phyloP scores from a whole-genome alignment of 495 filamentous ascomycete species.

The Podospora appendiculata region DNA sequence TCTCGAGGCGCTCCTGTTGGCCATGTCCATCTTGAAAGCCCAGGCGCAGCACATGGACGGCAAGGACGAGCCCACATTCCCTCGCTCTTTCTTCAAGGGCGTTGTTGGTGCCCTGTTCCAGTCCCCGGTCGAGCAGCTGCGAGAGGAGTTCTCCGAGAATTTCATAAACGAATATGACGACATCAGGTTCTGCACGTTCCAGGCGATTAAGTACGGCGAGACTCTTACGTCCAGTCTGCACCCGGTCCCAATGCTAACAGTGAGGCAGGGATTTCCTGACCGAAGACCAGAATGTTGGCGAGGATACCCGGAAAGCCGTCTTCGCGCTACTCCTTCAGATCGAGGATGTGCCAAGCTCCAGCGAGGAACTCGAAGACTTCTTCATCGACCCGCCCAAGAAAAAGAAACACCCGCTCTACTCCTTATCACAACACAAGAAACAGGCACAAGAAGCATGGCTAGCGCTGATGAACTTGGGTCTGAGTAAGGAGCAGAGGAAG shows the following conservation, averaged over 20 bases:
- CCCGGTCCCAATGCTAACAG: constrained; percentile 5
- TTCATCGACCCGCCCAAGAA: constrained; percentile 47
- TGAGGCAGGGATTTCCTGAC: constrained; percentile 28
- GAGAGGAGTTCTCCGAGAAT: constrained; percentile 64
- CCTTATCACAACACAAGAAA: constrained; percentile 57
- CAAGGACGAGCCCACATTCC: constrained; percentile 57
- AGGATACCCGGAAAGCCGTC: constrained; percentile 40
- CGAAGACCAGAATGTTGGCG: constrained; percentile 28
- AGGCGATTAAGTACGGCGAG: constrained; percentile 54
- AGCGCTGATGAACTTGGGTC: constrained; percentile 57
- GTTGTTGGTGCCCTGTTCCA: constrained; percentile 58
- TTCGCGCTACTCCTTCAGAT: constrained; percentile 59
- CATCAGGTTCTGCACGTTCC: constrained; percentile 73
- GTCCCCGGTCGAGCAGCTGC: constrained; percentile 45
- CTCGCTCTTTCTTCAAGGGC: constrained; percentile 50
- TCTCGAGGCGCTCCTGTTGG: constrained; percentile 59
- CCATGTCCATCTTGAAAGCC: constrained; percentile 77
- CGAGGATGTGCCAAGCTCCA: constrained; percentile 52
- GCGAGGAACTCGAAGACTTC: constrained; percentile 59
- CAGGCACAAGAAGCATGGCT: constrained; percentile 82
- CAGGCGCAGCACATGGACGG: constrained; percentile 55
- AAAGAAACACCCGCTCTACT: constrained; percentile 43
- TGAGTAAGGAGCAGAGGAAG: constrained; percentile 71
- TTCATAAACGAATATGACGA: constrained; percentile 78
- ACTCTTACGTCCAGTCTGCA: not conserved